Conservation (phyloP, 257 asterid genomes). For the Solanum chmielewskii region DNA sequence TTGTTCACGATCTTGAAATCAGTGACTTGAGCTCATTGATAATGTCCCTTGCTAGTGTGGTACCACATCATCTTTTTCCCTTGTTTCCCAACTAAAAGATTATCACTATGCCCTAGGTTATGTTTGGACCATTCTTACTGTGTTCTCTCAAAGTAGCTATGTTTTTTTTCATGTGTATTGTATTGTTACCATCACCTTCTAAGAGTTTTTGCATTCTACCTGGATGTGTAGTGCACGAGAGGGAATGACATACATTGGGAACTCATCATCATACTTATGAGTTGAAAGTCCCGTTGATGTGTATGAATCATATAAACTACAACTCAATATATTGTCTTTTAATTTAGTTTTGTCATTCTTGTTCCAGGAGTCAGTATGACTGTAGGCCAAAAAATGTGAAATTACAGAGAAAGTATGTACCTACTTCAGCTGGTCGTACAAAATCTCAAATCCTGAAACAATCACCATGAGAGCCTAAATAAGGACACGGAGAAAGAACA, state of each 20-base stretch:
- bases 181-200: background rate
- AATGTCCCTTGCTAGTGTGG: background rate
- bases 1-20: background rate
- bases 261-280: conserved; percentile 26
- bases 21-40: background rate
- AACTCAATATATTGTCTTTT: background rate
- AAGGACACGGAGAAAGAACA: too few relatives aligned
- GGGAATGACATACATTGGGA: conserved; percentile 17
- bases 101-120: background rate
- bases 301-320: conserved; percentile 17
- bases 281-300: conserved; percentile 40
- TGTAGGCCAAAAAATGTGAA: conserved; percentile 72
- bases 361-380: conserved; percentile 51
- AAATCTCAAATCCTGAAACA: conserved; percentile 35
- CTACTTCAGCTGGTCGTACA: conserved; percentile 25
- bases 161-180: background rate
- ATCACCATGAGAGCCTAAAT: too few relatives aligned
- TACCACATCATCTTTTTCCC: background rate
- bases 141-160: background rate
- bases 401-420: conserved; percentile 13
- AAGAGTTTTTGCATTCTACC: background rate
- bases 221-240: conserved; percentile 34
- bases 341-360: background rate
- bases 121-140: background rate
- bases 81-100: background rate